A percentile compares a stretch with the other conserved stretches of the same genome.
phyloP scores from a whole-genome alignment of 345 rosid species.

The Salix brachista region DNA sequence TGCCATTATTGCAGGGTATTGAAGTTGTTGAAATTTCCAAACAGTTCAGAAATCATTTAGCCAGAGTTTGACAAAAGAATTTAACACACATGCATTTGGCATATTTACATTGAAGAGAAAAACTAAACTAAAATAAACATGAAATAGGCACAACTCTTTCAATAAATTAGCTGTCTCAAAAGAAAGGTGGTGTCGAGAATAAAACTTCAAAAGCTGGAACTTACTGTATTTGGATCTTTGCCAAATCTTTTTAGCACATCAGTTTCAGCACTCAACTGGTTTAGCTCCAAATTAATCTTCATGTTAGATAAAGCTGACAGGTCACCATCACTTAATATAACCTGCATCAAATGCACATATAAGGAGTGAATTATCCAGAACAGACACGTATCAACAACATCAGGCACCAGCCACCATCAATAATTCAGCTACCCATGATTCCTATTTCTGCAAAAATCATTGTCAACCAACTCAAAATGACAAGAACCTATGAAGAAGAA shows the following conservation, averaged over 20 bases:
- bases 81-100: not conserved
- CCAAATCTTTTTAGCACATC: slow-evolving; percentile 16
- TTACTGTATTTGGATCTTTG: slow-evolving; percentile 39
- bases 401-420: not conserved
- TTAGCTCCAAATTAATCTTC: slow-evolving; percentile 62
- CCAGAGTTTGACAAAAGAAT: no score
- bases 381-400: not conserved
- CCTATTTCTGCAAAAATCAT: not conserved
- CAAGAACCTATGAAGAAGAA: not conserved
- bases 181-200: slow-evolving; percentile 6
- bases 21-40: no score
- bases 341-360: slow-evolving; percentile 38
- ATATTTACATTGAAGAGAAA: not conserved
- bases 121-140: not conserved
- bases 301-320: slow-evolving; percentile 66
- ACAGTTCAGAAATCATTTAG: no score
- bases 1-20: no score
- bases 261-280: slow-evolving; percentile 30
- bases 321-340: slow-evolving; percentile 72
- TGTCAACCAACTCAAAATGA: not conserved
- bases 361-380: not conserved
- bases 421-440: not conserved
- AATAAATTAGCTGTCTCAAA: not conserved
- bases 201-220: slow-evolving; percentile 15
- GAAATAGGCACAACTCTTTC: not conserved